A percentile compares a stretch with the other conserved stretches of the same genome.
Conservation (phyloP, 768 basidiomycete species). For the Serendipita vermifera region DNA sequence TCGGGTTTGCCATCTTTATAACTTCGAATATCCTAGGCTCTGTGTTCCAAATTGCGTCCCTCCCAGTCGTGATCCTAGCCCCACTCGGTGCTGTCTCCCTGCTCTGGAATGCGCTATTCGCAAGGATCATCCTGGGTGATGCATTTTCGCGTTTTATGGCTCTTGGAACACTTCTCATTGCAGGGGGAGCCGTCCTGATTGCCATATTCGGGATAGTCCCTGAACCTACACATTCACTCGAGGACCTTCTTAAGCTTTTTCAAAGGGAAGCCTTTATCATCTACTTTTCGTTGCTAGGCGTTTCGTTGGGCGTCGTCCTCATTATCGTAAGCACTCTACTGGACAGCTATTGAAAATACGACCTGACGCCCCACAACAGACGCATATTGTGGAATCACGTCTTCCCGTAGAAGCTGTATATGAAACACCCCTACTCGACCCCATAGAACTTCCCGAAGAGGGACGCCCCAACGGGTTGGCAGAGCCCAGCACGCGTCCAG, state of each 20-base stretch:
- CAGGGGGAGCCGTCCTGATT: slow-evolving; percentile 77
- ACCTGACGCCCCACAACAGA: slow-evolving; percentile 30
- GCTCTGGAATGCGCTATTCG: slow-evolving; percentile 90
- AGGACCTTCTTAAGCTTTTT: slow-evolving; percentile 71
- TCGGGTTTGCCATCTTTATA: slow-evolving; percentile 77
- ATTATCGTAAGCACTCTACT: slow-evolving; percentile 37
- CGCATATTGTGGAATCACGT: slow-evolving; percentile 58
- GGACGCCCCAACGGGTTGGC: slow-evolving; percentile 3
- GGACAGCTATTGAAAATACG: background rate
- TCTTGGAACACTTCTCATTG: slow-evolving; percentile 77
- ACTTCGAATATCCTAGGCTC: slow-evolving; percentile 81
- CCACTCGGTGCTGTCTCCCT: slow-evolving; percentile 86
- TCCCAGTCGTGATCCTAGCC: slow-evolving; percentile 89
- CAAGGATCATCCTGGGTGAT: slow-evolving; percentile 70
- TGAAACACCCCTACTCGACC: background rate
- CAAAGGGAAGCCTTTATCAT: slow-evolving; percentile 60
- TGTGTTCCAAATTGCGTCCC: slow-evolving; percentile 81
- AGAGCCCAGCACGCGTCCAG: slow-evolving; percentile 1
- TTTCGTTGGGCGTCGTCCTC: slow-evolving; percentile 46
- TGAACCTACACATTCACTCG: slow-evolving; percentile 72
- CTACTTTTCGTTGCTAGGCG: slow-evolving; percentile 65
- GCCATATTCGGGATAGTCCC: slow-evolving; percentile 87
- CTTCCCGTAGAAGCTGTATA: slow-evolving; percentile 20
- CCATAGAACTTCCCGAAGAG: slow-evolving; percentile 21
- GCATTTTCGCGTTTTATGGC: slow-evolving; percentile 74